These are phyloP conservation scores for Prunella vulgaris DNA, from an alignment of 257 asterid species.

Conservation along the genomic window DNA sequence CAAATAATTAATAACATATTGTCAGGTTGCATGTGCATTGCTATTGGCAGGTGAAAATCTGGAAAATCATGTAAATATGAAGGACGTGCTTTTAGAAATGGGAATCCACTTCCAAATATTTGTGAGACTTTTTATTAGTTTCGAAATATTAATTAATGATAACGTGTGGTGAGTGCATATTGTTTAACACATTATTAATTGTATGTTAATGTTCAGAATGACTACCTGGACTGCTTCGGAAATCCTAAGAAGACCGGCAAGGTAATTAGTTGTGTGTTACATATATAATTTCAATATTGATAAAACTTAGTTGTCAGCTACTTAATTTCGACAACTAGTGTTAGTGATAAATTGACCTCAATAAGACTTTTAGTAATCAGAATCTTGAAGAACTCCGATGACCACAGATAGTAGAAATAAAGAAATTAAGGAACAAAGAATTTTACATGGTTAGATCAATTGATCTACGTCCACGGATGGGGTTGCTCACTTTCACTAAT, in stretches of 20 bases:
- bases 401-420: too few relatives aligned
- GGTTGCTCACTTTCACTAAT: too few relatives aligned
- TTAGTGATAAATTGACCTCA: too few relatives aligned
- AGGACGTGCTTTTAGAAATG: neutral
- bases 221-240: slow-evolving; percentile 51
- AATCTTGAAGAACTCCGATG: too few relatives aligned
- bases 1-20: neutral
- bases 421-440: too few relatives aligned
- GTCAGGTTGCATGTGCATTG: slow-evolving; percentile 8
- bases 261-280: slow-evolving; percentile 4
- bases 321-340: too few relatives aligned
- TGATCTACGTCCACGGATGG: too few relatives aligned
- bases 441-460: too few relatives aligned
- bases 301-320: too few relatives aligned
- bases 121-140: neutral
- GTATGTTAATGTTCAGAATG: slow-evolving; percentile 31
- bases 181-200: neutral
- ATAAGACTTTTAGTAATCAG: too few relatives aligned
- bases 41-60: neutral
- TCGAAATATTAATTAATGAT: neutral
- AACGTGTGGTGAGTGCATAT: neutral
- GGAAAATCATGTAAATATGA: neutral
- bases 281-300: too few relatives aligned
- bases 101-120: neutral
- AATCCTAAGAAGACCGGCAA: slow-evolving; percentile 30